A percentile compares a stretch with the other conserved stretches of the same genome.
These are phyloP conservation scores for Cichorium intybus DNA, from an alignment of 140 eudicot species.

Conservation along the genomic window DNA sequence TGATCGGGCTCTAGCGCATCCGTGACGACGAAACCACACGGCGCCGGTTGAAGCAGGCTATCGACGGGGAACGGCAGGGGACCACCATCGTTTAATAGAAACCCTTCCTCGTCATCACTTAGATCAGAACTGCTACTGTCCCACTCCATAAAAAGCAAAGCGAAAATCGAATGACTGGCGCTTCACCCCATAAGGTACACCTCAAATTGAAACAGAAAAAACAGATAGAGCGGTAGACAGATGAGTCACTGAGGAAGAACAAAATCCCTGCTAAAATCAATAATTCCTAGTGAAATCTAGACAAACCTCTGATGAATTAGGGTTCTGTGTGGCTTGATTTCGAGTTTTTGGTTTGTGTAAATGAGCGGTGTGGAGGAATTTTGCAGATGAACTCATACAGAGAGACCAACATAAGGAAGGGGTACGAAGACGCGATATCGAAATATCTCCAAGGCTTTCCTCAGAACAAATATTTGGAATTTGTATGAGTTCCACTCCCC, in stretches of 20 bases:
- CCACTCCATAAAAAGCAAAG: slow-evolving; percentile 78
- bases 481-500: not conserved
- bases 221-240: not conserved
- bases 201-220: not conserved
- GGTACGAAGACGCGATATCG: not conserved
- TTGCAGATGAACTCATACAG: not conserved
- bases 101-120: slow-evolving; percentile 77
- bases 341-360: not conserved
- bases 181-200: slow-evolving; percentile 39
- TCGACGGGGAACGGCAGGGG: slow-evolving; percentile 80
- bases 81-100: slow-evolving; percentile 64
- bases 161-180: not conserved
- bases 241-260: not conserved
- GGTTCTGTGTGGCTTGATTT: not conserved
- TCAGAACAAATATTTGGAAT: not conserved
- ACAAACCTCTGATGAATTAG: not conserved
- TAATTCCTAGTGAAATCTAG: not conserved
- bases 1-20: slow-evolving; percentile 78
- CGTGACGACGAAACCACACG: slow-evolving; percentile 78
- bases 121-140: slow-evolving; percentile 85
- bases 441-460: not conserved
- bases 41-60: slow-evolving; percentile 68
- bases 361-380: not conserved
- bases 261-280: not conserved
- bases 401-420: not conserved